These are phyloP conservation scores for Prunus davidiana DNA, from an alignment of 306 rosid species.

Conservation along the genomic window DNA sequence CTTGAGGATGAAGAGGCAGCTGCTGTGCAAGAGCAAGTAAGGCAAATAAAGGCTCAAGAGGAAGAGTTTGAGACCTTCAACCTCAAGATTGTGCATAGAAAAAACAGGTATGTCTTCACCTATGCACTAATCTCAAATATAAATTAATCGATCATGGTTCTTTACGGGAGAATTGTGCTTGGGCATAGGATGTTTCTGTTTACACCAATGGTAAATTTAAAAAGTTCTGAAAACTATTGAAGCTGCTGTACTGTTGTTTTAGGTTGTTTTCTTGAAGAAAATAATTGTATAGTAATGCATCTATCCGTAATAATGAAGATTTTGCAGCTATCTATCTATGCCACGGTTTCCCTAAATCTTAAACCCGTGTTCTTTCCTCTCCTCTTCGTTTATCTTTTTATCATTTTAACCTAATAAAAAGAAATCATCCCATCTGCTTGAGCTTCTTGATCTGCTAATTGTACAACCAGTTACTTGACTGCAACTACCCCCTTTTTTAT, in stretches of 20 bases:
- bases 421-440: not conserved
- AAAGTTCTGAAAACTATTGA: not conserved
- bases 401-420: not conserved
- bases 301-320: not conserved
- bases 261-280: slow-evolving; percentile 1
- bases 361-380: not conserved
- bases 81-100: slow-evolving; percentile 95
- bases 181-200: slow-evolving; percentile 4
- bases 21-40: slow-evolving; percentile 98
- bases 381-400: not conserved
- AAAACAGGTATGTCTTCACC: slow-evolving; percentile 74
- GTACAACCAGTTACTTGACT: not conserved
- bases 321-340: not conserved
- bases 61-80: slow-evolving; percentile 97
- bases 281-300: not conserved
- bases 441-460: not conserved
- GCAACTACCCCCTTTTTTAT: not conserved
- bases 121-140: slow-evolving; percentile 8
- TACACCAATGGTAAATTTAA: slow-evolving; percentile 7
- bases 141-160: slow-evolving; percentile 4
- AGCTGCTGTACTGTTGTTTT: not conserved
- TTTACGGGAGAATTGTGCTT: slow-evolving; percentile 1
- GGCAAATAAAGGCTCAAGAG: slow-evolving; percentile 95
- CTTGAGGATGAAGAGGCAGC: slow-evolving; percentile 97
- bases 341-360: not conserved